A percentile compares a stretch with the other conserved stretches of the same genome.
Evolutionary conservation across 2,329 filamentous ascomycete genomes (phyloP).

Genomic region (Paecilomyces formosus): DNA sequence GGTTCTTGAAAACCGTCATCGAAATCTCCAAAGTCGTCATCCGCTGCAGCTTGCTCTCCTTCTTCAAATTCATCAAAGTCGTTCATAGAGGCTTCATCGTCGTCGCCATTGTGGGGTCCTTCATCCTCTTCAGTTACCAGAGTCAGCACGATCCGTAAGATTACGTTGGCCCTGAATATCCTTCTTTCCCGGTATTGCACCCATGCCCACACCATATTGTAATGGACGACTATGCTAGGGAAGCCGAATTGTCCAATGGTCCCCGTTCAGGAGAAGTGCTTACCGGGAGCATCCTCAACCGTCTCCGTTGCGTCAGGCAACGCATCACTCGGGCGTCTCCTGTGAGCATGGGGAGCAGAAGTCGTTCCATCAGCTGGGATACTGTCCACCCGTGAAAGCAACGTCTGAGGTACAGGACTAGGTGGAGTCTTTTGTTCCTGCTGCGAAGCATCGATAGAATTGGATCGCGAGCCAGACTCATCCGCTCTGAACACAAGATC

Average conservation of each 20-base stretch:
- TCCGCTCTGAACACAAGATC: conserved; percentile 48
- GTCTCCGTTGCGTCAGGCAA: conserved; percentile 36
- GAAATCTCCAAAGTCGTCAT: conserved; percentile 59
- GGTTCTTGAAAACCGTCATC: conserved; percentile 57
- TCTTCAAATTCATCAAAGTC: conserved; percentile 48
- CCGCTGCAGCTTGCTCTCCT: conserved; percentile 42
- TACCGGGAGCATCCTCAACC: conserved; percentile 48
- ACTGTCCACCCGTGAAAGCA: conserved; percentile 37
- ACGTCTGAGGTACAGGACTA: conserved; percentile 34
- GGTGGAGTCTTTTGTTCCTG: conserved; percentile 9
- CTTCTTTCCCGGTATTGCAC: conserved; percentile 33
- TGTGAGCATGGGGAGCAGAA: conserved; percentile 29
- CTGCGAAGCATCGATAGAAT: conserved; percentile 12
- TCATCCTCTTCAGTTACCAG: conserved; percentile 52
- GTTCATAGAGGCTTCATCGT: conserved; percentile 62
- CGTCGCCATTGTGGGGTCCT: conserved; percentile 29
- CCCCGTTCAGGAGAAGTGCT: conserved; percentile 36
- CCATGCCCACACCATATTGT: conserved; percentile 40
- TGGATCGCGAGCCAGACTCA: conserved; percentile 24
- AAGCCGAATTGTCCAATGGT: conserved; percentile 57
- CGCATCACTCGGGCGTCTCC: conserved; percentile 34
- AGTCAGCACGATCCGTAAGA: conserved; percentile 32
- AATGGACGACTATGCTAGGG: conserved; percentile 44
- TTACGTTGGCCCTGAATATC: conserved; percentile 14
- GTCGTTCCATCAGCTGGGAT: conserved; percentile 26